phyloP scores from a whole-genome alignment of 768 basidiomycete genomes.

The Lentinula aciculospora region DNA sequence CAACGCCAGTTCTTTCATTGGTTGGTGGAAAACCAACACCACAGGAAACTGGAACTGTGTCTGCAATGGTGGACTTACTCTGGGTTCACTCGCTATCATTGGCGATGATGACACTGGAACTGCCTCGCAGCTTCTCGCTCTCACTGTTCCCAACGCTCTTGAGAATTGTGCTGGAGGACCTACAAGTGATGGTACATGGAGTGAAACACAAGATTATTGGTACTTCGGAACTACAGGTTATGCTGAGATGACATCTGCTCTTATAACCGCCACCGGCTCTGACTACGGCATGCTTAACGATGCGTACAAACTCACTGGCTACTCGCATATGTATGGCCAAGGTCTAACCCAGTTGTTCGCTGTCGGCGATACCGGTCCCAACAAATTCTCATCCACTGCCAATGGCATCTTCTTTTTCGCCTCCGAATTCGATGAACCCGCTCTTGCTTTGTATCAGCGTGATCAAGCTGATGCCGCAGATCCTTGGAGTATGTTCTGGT shows the following conservation, averaged over 20 bases:
- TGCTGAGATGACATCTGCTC: conserved; percentile 82
- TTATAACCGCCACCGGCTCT: conserved; percentile 82
- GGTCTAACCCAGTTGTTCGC: conserved; percentile 86
- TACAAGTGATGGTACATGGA: conserved; percentile 80
- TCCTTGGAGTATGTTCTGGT: conserved; percentile 91
- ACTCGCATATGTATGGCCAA: conserved; percentile 85
- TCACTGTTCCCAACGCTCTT: conserved; percentile 71
- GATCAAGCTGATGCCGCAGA: conserved; percentile 80
- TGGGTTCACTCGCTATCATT: conserved; percentile 88
- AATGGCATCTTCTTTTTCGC: conserved; percentile 83
- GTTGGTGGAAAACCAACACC: conserved; percentile 76
- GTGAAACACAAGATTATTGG: conserved; percentile 93
- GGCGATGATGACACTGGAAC: conserved; percentile 74
- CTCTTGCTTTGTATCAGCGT: conserved; percentile 85
- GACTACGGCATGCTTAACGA: conserved; percentile 63
- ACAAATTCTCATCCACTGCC: conserved; percentile 93
- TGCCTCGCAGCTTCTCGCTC: conserved; percentile 58
- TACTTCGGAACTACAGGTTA: conserved; percentile 90
- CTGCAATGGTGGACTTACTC: conserved; percentile 84
- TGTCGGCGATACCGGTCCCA: conserved; percentile 83
- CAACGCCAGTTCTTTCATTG: conserved; percentile 29
- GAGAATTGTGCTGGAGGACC: conserved; percentile 65
- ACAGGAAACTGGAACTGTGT: conserved; percentile 99
- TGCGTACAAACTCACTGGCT: conserved; percentile 63
- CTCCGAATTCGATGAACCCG: conserved; percentile 58